Conservation (phyloP, 2,329 filamentous ascomycete species). For the Sclerotinia spermophila region DNA sequence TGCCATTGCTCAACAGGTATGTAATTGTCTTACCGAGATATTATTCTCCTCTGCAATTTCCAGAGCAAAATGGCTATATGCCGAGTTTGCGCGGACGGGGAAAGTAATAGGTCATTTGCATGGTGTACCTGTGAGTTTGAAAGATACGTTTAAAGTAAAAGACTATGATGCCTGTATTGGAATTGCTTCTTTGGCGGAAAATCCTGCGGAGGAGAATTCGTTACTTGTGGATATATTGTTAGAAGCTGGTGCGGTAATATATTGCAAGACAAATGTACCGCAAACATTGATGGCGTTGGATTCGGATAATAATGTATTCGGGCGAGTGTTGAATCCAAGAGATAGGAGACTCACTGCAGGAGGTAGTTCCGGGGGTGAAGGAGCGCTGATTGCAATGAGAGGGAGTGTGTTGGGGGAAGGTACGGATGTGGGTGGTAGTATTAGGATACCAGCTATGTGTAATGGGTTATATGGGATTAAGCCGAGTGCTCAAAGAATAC, state of each 20-base stretch:
- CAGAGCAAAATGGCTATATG: background rate
- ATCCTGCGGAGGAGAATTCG: background rate
- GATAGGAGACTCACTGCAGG: constrained; percentile 57
- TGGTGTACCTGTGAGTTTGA: background rate
- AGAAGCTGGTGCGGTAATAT: constrained; percentile 32
- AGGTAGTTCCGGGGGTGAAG: constrained; percentile 60
- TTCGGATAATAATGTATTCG: constrained; percentile 58
- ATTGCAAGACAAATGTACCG: constrained; percentile 68
- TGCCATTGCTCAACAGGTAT: background rate
- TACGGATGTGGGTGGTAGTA: constrained; percentile 56
- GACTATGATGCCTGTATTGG: background rate
- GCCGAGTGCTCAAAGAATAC: constrained; percentile 41
- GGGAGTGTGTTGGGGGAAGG: constrained; percentile 56
- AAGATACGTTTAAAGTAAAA: background rate
- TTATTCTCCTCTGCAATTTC: background rate
- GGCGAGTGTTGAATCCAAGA: constrained; percentile 59
- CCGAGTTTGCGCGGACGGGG: background rate
- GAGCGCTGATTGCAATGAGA: constrained; percentile 54
- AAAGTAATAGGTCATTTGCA: background rate
- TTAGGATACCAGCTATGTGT: constrained; percentile 45
- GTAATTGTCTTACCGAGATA: background rate
- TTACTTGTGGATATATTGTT: background rate
- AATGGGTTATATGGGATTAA: constrained; percentile 51
- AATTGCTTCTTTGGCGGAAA: background rate
- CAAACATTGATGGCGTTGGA: constrained; percentile 54